These are phyloP conservation scores for Lasiosphaeria ovina DNA, from an alignment of 495 filamentous ascomycete species.

Conservation along the genomic window DNA sequence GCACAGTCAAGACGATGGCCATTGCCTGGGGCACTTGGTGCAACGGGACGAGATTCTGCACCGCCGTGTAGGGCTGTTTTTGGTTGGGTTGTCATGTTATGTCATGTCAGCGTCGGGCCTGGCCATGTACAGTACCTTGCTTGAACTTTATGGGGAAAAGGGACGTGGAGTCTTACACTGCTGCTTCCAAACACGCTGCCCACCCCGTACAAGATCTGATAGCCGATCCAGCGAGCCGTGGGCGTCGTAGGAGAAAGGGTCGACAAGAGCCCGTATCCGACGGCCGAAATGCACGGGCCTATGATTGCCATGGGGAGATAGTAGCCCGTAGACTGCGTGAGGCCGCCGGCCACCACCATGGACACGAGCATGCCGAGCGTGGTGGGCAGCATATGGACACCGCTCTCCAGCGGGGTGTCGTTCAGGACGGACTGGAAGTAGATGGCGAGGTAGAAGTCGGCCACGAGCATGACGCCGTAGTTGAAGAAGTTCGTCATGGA, in stretches of 20 bases:
- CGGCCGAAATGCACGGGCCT: constrained; percentile 48
- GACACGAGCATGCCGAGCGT: constrained; percentile 47
- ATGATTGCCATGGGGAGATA: constrained; percentile 41
- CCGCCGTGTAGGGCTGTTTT: constrained; percentile 43
- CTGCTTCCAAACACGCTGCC: constrained; percentile 52
- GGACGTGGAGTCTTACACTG: constrained; percentile 31
- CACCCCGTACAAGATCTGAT: background rate
- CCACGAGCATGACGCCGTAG: constrained; percentile 55
- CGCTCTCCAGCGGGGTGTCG: constrained; percentile 43
- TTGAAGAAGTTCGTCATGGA: constrained; percentile 48
- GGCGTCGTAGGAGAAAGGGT: constrained; percentile 52
- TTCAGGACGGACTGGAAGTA: constrained; percentile 45
- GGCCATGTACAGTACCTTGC: too few species aligned
- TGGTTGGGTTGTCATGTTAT: background rate
- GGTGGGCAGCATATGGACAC: constrained; percentile 49
- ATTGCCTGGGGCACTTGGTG: constrained; percentile 57
- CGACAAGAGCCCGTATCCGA: constrained; percentile 61
- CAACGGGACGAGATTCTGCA: constrained; percentile 43
- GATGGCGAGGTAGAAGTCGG: constrained; percentile 46
- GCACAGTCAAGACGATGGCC: constrained; percentile 56
- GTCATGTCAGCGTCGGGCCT: background rate
- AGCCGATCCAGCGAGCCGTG: constrained; percentile 38
- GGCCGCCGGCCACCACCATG: constrained; percentile 58
- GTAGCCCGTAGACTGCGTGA: constrained; percentile 51
- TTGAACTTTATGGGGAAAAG: background rate